Conservation (phyloP, 1,139 yeast species). For the Geotrichum carabidarum region DNA sequence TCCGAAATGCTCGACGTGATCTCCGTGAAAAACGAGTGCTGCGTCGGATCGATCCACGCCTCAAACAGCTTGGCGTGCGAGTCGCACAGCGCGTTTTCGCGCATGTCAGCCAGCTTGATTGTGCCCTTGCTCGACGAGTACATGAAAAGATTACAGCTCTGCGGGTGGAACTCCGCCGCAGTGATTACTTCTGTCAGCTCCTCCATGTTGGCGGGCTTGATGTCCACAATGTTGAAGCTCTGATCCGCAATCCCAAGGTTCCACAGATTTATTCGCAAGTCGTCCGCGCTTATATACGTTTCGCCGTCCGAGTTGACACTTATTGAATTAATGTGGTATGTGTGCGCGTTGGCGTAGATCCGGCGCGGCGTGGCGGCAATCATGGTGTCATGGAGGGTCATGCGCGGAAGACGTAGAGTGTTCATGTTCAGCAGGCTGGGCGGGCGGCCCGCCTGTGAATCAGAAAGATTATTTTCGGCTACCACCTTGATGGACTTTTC, state of each 20-base stretch:
- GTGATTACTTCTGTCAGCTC: conserved; percentile 97
- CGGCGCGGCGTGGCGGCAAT: conserved; percentile 92
- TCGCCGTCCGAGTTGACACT: conserved; percentile 94
- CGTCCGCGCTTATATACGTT: conserved; percentile 90
- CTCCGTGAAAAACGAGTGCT: conserved; percentile 94
- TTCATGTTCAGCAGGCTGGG: conserved; percentile 29
- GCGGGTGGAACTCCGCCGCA: conserved; percentile 95
- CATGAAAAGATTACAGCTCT: conserved; percentile 88
- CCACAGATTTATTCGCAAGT: conserved; percentile 93
- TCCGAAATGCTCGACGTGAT: conserved; percentile 93
- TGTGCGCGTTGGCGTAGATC: conserved; percentile 92
- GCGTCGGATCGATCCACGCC: conserved; percentile 87
- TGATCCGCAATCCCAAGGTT: conserved; percentile 91
- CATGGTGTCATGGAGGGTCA: conserved; percentile 88
- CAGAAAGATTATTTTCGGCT: conserved; percentile 77
- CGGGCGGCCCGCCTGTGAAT: conserved; percentile 33
- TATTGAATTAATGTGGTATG: conserved; percentile 94
- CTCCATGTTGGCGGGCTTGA: conserved; percentile 97
- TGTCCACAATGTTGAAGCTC: conserved; percentile 90
- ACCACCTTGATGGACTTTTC: conserved; percentile 91
- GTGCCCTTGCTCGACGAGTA: conserved; percentile 97
- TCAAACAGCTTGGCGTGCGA: conserved; percentile 81
- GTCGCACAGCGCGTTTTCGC: conserved; percentile 92
- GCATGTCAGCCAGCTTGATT: conserved; percentile 92
- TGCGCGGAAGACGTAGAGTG: conserved; percentile 70